These are phyloP conservation scores for Phellopilus nigrolimitatus DNA, from an alignment of 1,284 basidiomycete genomes.

Conservation along the genomic window DNA sequence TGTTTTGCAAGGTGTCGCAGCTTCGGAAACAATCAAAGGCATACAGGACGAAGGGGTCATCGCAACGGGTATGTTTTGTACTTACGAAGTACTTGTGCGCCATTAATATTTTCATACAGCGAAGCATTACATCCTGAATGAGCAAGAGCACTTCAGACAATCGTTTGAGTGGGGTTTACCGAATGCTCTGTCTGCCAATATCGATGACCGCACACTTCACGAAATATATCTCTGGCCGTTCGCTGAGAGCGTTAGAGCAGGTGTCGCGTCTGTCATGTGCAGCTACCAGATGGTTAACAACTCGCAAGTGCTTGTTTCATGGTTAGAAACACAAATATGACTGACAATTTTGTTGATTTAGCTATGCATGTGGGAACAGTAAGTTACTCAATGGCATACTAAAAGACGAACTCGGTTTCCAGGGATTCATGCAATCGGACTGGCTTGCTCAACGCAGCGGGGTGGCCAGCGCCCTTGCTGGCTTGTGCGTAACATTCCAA, in stretches of 20 bases:
- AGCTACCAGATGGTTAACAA: conserved; percentile 45
- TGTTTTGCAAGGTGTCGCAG: conserved; percentile 40
- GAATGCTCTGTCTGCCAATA: conserved; percentile 34
- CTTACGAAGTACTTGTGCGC: not conserved
- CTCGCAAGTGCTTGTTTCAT: conserved; percentile 28
- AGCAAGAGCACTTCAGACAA: conserved; percentile 34
- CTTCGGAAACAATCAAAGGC: conserved; percentile 40
- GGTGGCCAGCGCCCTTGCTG: conserved; percentile 18
- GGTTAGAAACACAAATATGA: not conserved
- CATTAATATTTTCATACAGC: conserved; percentile 10
- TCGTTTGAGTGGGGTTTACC: conserved; percentile 22
- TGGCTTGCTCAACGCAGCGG: conserved; percentile 25
- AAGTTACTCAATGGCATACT: conserved; percentile 45
- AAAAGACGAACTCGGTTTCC: conserved; percentile 39
- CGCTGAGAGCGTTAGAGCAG: conserved; percentile 41
- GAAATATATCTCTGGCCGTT: conserved; percentile 40
- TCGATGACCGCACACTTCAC: conserved; percentile 42
- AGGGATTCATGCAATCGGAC: conserved; percentile 28
- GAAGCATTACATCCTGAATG: conserved; percentile 32
- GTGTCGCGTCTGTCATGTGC: conserved; percentile 46
- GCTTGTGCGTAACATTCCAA: conserved; percentile 8
- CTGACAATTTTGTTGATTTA: not conserved
- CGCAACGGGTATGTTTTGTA: conserved; percentile 34
- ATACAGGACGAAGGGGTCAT: conserved; percentile 44
- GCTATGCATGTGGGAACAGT: conserved; percentile 41